These are phyloP conservation scores for Avena atlantica DNA, from an alignment of 176 grass and related monocot genomes.

Conservation along the genomic window DNA sequence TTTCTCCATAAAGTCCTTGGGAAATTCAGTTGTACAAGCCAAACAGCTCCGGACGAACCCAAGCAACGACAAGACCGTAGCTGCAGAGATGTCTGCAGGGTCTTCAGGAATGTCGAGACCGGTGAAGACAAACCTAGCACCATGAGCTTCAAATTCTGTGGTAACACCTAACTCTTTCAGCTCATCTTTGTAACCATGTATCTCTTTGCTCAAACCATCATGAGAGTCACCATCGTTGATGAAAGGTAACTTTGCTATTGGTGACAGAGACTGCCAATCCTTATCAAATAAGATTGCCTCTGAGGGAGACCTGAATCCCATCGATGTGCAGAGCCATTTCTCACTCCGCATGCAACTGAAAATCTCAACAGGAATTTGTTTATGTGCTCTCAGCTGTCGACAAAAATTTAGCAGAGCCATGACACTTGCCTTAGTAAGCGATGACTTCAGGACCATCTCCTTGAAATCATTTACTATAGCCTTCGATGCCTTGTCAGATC, in stretches of 20 bases:
- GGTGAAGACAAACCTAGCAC: constrained; percentile 47
- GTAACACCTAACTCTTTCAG: constrained; percentile 54
- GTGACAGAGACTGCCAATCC: constrained; percentile 48
- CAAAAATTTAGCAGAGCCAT: constrained; percentile 55
- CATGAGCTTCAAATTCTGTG: background rate
- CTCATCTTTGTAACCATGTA: constrained; percentile 63
- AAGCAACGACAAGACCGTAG: constrained; percentile 52
- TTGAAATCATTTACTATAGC: constrained; percentile 44
- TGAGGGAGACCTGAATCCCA: constrained; percentile 57
- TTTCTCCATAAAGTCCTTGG: constrained; percentile 43
- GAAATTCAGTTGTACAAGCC: background rate
- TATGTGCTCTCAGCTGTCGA: constrained; percentile 29
- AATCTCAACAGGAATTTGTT: constrained; percentile 27
- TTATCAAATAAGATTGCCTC: constrained; percentile 50
- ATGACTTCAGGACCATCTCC: constrained; percentile 21
- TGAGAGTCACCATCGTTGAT: constrained; percentile 48
- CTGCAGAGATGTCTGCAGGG: constrained; percentile 33
- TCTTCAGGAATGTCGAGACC: constrained; percentile 61
- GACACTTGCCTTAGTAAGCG: constrained; percentile 37
- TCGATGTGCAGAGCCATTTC: constrained; percentile 63
- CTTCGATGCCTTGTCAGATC: constrained; percentile 44
- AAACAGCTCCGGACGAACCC: constrained; percentile 44
- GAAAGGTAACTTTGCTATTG: constrained; percentile 58
- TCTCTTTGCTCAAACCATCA: constrained; percentile 42
- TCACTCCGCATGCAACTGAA: constrained; percentile 37